Evolutionary conservation across 2,329 filamentous ascomycete species (phyloP).

Genomic region (Pyrenophora tritici-repentis): DNA sequence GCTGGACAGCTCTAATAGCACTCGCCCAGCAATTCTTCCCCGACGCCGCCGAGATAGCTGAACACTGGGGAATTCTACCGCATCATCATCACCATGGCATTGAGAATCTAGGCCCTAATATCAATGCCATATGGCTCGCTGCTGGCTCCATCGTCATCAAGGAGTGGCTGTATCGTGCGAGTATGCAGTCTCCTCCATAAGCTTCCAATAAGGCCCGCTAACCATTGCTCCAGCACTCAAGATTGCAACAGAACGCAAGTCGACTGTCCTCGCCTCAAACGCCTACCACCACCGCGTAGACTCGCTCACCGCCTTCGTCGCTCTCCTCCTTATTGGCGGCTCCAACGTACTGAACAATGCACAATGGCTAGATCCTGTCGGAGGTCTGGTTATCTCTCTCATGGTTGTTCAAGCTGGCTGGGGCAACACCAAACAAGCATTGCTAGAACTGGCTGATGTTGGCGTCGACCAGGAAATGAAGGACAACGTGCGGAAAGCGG

Average conservation of each 20-base stretch:
- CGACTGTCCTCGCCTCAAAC: slow-evolving; percentile 93
- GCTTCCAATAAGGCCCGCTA: slow-evolving; percentile 16
- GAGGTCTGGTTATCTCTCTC: slow-evolving; percentile 86
- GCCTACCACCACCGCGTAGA: slow-evolving; percentile 96
- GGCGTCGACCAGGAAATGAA: slow-evolving; percentile 86
- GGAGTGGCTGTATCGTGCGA: slow-evolving; percentile 96
- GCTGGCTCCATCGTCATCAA: slow-evolving; percentile 88
- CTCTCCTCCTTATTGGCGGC: slow-evolving; percentile 83
- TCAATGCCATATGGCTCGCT: slow-evolving; percentile 94
- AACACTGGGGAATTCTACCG: slow-evolving; percentile 51
- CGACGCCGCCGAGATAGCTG: slow-evolving; percentile 50
- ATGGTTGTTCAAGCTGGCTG: slow-evolving; percentile 92
- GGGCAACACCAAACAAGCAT: slow-evolving; percentile 79
- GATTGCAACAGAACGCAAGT: slow-evolving; percentile 90
- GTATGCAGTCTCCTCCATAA: slow-evolving; percentile 55
- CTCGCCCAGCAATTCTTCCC: slow-evolving; percentile 58
- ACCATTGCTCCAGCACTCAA: slow-evolving; percentile 75
- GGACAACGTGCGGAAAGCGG: slow-evolving; percentile 69
- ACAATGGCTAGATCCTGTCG: slow-evolving; percentile 91
- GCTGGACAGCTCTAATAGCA: slow-evolving; percentile 66
- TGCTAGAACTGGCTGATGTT: slow-evolving; percentile 90
- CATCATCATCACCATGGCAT: slow-evolving; percentile 67
- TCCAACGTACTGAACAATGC: slow-evolving; percentile 86
- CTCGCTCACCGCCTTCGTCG: slow-evolving; percentile 92
- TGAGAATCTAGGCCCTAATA: slow-evolving; percentile 71